A percentile compares a stretch with the other conserved stretches of the same genome.
Evolutionary conservation across 257 asterid genomes (phyloP).

Genomic region (Nicotiana noctiflora): DNA sequence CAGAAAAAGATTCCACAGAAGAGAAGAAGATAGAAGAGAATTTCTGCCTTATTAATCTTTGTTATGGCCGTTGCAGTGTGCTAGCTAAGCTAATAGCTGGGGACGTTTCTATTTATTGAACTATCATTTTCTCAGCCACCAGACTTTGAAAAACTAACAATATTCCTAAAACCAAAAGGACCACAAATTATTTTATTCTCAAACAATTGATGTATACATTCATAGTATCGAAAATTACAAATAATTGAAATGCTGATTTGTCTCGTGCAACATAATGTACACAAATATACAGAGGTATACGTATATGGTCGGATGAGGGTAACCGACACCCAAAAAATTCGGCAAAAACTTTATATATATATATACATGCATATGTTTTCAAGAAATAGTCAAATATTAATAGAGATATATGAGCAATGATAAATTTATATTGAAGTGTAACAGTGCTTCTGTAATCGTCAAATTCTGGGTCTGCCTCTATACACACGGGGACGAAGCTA

Average conservation of each 20-base stretch:
- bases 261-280: constrained; percentile 16
- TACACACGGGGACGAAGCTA: no score
- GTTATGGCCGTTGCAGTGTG: not conserved
- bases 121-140: constrained; percentile 8
- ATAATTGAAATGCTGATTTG: constrained; percentile 31
- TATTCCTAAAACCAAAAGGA: not conserved
- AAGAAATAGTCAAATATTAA: no score
- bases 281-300: no score
- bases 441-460: no score
- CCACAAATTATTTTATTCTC: not conserved
- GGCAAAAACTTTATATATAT: no score
- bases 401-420: no score
- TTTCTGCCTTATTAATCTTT: constrained; percentile 7
- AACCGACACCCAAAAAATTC: no score
- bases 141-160: not conserved
- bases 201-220: not conserved
- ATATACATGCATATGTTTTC: no score
- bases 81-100: not conserved
- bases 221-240: not conserved
- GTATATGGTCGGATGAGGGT: no score
- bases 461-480: no score
- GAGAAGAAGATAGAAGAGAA: constrained; percentile 4
- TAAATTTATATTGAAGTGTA: no score
- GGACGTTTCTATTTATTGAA: not conserved
- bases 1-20: not conserved